Base-by-base conservation (phyloP, 768 basidiomycete species). In the Boletus reticulatus region DNA sequence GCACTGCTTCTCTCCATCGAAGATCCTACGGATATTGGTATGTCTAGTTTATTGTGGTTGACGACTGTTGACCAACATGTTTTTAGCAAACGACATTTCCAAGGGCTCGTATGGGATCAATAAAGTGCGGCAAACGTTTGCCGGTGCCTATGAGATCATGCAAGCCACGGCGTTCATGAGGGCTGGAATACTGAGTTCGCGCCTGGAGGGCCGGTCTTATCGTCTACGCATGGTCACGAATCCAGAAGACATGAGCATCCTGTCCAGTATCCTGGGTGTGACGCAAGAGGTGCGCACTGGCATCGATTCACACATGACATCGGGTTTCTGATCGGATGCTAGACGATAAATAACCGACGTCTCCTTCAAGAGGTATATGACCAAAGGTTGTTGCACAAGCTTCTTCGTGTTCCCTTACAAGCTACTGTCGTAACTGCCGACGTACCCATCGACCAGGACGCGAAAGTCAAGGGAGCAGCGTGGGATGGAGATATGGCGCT, bases 1-100 rank as follows among this genome's bases (percentile, higher is more conserved):
- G 72, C 76, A 14, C 74, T 78, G 29, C 72, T 89, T 60, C 73
- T 99, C 44, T 89, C 85, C 6, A 89, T 99, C 29, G 97, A 98
- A 70, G 97, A 99, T 72, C 97, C 97, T 12, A 88, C 87, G 14
- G 94, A 98, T 73, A 73, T 81, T 27, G 77, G 94, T 96, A 63
- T 72, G 92, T 80, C 7, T 6, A n/a, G 29, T 50, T 38, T 48
- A 0, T 36, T 16, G 19, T 48, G 19, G 45, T 29, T 31, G 37
- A 41, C 43, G 13, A 27, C 17, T 19, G n/a, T 29, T 27, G n/a
- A 20, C 57, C 52, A 41, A 51, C 46, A 46, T 24, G 37, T 41
- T 52, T 42, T 2, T 65, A 98, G 94, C 85, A 20, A 98, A 98
- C 67, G 95, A 98, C 72, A 92, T 98, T 27, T 93, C 94, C 0